A percentile compares a stretch with the other conserved stretches of the same genome.
Evolutionary conservation across 768 basidiomycete species (phyloP).

Genomic region (Trametes gibbosa): DNA sequence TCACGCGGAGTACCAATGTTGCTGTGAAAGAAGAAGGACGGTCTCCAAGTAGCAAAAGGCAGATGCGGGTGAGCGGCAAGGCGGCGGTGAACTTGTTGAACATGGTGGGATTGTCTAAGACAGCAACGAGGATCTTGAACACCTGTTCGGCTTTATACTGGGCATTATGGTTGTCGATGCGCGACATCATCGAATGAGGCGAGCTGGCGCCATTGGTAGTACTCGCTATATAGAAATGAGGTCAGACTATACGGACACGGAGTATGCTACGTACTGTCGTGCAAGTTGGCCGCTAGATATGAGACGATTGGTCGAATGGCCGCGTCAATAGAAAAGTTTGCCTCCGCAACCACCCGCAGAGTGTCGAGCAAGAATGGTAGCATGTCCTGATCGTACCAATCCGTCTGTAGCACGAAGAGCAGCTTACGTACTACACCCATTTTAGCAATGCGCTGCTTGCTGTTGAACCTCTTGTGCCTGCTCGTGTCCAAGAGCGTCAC

Average conservation of each 20-base stretch:
- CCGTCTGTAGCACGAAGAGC: constrained; percentile 78
- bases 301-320: constrained; percentile 83
- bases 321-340: constrained; percentile 69
- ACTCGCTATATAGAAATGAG: constrained; percentile 2
- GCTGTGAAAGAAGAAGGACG: constrained; percentile 61
- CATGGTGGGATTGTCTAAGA: constrained; percentile 50
- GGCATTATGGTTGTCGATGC: constrained; percentile 46
- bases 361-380: constrained; percentile 52
- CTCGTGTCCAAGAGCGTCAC: constrained; percentile 68
- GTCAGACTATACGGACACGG: not conserved
- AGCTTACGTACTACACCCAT: constrained; percentile 69
- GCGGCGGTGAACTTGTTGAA: constrained; percentile 67
- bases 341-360: constrained; percentile 56
- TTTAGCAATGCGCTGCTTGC: constrained; percentile 69
- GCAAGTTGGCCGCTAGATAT: constrained; percentile 79
- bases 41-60: constrained; percentile 75
- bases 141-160: constrained; percentile 68
- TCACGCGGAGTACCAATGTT: constrained; percentile 56
- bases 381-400: constrained; percentile 65
- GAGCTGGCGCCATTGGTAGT: constrained; percentile 27
- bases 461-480: constrained; percentile 74
- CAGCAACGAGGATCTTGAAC: constrained; percentile 59
- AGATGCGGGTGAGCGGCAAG: constrained; percentile 76
- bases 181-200: constrained; percentile 55
- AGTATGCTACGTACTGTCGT: constrained; percentile 45